phyloP scores from a whole-genome alignment of 106 monocot genomes.

The Allium fistulosum region DNA sequence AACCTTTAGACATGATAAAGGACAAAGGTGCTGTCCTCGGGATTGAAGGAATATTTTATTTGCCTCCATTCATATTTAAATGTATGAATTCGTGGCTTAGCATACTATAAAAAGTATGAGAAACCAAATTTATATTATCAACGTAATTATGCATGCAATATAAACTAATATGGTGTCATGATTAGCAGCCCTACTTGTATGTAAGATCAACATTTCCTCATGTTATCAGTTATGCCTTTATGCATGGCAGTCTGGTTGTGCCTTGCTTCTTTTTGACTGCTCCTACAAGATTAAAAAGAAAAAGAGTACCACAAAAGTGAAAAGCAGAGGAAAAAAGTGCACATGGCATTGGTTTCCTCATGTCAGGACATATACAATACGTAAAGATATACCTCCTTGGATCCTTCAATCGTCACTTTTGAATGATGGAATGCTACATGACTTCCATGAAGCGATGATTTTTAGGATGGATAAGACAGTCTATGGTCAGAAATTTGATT shows the following conservation, averaged over 20 bases:
- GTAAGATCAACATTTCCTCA: conserved; percentile 4
- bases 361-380: conserved; percentile 8
- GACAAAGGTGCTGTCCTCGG: too few relatives aligned
- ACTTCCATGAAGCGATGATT: not conserved
- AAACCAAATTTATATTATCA: too few relatives aligned
- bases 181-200: too few relatives aligned
- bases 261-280: conserved; percentile 11
- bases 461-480: conserved; percentile 4
- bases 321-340: conserved; percentile 10
- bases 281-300: conserved; percentile 3
- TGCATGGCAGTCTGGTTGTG: conserved; percentile 14
- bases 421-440: conserved; percentile 18
- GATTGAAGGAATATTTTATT: too few relatives aligned
- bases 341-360: conserved; percentile 10
- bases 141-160: too few relatives aligned
- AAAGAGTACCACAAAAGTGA: conserved; percentile 1
- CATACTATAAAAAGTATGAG: too few relatives aligned
- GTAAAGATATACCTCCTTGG: conserved; percentile 25
- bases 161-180: too few relatives aligned
- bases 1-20: too few relatives aligned
- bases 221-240: conserved; percentile 2
- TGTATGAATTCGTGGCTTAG: too few relatives aligned
- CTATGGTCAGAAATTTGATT: conserved; percentile 49
- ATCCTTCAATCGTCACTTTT: conserved; percentile 48
- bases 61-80: too few relatives aligned